phyloP scores from a whole-genome alignment of 306 rosid genomes.

The Benincasa hispida region DNA sequence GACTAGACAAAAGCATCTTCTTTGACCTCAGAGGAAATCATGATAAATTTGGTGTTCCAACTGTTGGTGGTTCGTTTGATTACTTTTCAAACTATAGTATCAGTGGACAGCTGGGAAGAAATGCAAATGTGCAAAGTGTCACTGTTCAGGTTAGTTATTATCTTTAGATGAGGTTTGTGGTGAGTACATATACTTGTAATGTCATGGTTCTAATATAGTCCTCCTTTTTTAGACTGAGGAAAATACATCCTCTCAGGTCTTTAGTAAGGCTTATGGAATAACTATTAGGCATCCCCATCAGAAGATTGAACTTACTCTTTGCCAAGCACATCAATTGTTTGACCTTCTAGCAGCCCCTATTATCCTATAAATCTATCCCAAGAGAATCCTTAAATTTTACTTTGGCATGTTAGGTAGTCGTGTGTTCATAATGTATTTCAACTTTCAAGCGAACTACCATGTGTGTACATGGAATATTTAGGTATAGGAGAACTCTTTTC shows the following conservation, averaged over 20 bases:
- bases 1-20: conserved; percentile 53
- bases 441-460: neutral
- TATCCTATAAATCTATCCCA: neutral
- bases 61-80: conserved; percentile 56
- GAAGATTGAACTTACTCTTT: neutral
- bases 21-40: conserved; percentile 83
- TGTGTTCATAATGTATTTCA: neutral
- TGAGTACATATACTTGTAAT: neutral
- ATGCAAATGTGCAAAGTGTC: conserved; percentile 45
- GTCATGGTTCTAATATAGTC: neutral
- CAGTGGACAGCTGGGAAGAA: conserved; percentile 64
- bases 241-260: neutral
- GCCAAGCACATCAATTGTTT: neutral
- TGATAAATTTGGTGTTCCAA: conserved; percentile 81
- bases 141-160: conserved; percentile 56
- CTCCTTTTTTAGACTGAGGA: neutral
- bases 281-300: neutral
- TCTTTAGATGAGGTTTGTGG: neutral
- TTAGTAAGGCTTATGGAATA: neutral
- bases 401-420: neutral
- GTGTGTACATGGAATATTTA: neutral
- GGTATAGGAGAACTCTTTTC: neutral
- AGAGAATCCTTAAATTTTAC: neutral
- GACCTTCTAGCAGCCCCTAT: neutral
- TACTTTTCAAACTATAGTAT: conserved; percentile 75